phyloP scores from a whole-genome alignment of 202 grass and related monocot genomes.

The Carex arenaria region DNA sequence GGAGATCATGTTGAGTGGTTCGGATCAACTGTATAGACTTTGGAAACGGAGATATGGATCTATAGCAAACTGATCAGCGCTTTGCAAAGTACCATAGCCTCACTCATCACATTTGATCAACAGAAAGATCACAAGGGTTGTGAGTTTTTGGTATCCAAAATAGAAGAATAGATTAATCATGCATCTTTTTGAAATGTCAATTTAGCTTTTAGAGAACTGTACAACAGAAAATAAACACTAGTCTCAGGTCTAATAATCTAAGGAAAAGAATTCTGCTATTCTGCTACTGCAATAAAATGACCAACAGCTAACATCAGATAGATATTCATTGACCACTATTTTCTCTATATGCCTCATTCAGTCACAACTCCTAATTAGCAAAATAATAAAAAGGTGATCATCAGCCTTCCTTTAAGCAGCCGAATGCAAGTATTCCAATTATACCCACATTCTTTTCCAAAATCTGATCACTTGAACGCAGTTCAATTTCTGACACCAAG shows the following conservation, averaged over 20 bases:
- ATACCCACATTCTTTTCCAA: conserved; percentile 23
- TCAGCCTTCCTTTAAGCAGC: conserved; percentile 11
- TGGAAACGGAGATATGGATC: no score
- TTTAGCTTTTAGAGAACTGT: conserved; percentile 16
- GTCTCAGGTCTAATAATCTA: conserved; percentile 15
- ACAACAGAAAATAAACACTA: conserved; percentile 27
- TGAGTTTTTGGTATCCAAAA: neutral
- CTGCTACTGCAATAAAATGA: conserved; percentile 9
- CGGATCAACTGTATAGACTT: no score
- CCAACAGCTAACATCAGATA: conserved; percentile 17
- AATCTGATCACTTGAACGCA: neutral
- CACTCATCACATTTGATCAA: neutral
- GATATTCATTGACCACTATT: conserved; percentile 13
- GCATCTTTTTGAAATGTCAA: conserved; percentile 5
- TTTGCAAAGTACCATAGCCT: no score
- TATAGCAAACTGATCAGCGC: no score
- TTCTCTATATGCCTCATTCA: conserved; percentile 18
- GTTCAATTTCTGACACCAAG: conserved; percentile 1
- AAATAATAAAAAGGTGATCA: conserved; percentile 16
- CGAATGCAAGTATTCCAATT: conserved; percentile 24
- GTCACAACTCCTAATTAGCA: conserved; percentile 23
- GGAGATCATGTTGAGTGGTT: no score
- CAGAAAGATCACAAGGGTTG: neutral
- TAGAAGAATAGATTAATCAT: neutral
- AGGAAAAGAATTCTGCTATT: conserved; percentile 19